phyloP scores from a whole-genome alignment of 805 yeast genomes.

The Gaillardinia entomophila region DNA sequence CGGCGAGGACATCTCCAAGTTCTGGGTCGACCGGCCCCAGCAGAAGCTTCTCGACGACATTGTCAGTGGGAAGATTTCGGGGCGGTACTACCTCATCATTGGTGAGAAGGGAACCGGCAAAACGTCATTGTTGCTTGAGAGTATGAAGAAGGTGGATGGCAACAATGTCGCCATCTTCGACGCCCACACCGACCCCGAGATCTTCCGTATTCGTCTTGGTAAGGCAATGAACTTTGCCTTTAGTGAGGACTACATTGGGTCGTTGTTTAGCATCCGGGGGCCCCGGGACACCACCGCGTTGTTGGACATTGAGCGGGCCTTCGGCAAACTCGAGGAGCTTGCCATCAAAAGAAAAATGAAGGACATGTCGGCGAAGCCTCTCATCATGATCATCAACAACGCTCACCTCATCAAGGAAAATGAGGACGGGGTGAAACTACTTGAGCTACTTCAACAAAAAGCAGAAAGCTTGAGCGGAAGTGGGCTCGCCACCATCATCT shows the following conservation, averaged over 20 bases:
- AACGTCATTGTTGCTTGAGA: slow-evolving; percentile 66
- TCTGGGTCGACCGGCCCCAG: slow-evolving; percentile 69
- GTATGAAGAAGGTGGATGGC: slow-evolving; percentile 60
- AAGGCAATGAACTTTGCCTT: slow-evolving; percentile 67
- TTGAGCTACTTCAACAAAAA: slow-evolving; percentile 75
- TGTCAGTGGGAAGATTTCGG: slow-evolving; percentile 55
- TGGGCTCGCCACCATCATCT: slow-evolving; percentile 62
- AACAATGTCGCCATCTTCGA: slow-evolving; percentile 64
- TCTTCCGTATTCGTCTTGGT: slow-evolving; percentile 71
- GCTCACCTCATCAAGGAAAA: slow-evolving; percentile 72
- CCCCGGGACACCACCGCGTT: slow-evolving; percentile 82
- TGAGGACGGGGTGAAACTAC: slow-evolving; percentile 63
- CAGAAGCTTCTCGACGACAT: slow-evolving; percentile 61
- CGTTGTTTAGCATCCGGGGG: slow-evolving; percentile 73
- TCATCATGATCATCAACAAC: slow-evolving; percentile 66
- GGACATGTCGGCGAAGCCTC: slow-evolving; percentile 40
- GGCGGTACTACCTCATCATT: slow-evolving; percentile 64
- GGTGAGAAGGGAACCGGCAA: slow-evolving; percentile 90
- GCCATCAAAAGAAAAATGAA: slow-evolving; percentile 45
- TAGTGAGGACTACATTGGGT: slow-evolving; percentile 79
- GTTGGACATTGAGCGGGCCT: slow-evolving; percentile 77
- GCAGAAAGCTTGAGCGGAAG: slow-evolving; percentile 76
- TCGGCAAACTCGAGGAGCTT: slow-evolving; percentile 67
- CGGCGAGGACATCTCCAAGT: slow-evolving; percentile 23
- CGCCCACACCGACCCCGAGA: slow-evolving; percentile 83